phyloP scores from a whole-genome alignment of 371 early-diverging fungal genomes.

The Mucor piriformis region DNA sequence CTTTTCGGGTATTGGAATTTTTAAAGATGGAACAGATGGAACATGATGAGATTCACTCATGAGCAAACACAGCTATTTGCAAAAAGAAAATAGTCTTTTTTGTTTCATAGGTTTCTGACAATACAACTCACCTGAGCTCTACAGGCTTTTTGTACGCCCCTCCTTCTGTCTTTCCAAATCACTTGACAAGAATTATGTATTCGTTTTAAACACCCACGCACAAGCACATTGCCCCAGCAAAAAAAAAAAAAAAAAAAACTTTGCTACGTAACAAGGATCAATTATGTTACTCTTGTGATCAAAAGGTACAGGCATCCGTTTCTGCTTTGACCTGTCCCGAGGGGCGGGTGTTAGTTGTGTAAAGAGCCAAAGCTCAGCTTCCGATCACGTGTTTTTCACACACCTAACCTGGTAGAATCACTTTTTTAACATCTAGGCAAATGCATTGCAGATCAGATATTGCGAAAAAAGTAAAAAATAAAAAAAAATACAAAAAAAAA shows the following conservation, averaged over 20 bases:
- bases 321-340: background rate
- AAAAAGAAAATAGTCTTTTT: too few species aligned
- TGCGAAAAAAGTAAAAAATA: background rate
- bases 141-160: background rate
- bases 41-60: background rate
- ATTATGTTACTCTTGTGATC: background rate
- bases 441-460: background rate
- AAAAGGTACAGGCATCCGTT: background rate
- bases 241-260: background rate
- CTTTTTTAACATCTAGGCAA: too few species aligned
- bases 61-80: too few species aligned
- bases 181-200: constrained; percentile 9
- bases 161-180: constrained; percentile 12
- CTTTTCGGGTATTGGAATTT: too few species aligned
- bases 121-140: background rate
- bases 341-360: too few species aligned
- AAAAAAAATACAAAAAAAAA: background rate
- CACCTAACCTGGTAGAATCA: too few species aligned
- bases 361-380: background rate
- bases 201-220: constrained; percentile 8
- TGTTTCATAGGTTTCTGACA: background rate
- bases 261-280: background rate
- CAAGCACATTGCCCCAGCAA: constrained; percentile 6
- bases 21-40: background rate
- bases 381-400: background rate